Evolutionary conservation across 441 rosid genomes (phyloP).

Genomic region (Mallotus japonicus): DNA sequence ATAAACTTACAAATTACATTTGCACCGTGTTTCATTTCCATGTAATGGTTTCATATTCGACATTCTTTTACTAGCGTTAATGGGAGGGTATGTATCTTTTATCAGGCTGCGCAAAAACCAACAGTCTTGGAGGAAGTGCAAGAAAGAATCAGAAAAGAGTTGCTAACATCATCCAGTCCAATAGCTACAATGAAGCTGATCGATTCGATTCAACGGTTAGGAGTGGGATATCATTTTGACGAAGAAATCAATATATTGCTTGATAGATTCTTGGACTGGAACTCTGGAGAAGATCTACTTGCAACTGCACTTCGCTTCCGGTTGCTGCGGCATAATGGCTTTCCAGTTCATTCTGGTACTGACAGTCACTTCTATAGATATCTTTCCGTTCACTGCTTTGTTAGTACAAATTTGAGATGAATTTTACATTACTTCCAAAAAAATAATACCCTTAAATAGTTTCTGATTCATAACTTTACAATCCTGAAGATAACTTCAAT

Average conservation of each 20-base stretch:
- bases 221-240: conserved; percentile 32
- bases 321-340: conserved; percentile 25
- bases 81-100: not conserved
- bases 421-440: not conserved
- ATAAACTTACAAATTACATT: too few relatives aligned
- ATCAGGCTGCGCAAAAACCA: not conserved
- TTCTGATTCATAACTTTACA: too few relatives aligned
- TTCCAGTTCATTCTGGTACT: conserved; percentile 15
- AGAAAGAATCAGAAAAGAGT: conserved; percentile 11
- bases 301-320: conserved; percentile 28
- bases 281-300: conserved; percentile 20
- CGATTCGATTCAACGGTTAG: conserved; percentile 32
- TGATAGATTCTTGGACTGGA: not conserved
- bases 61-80: not conserved
- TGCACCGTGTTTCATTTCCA: not conserved
- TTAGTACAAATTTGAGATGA: not conserved
- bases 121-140: conserved; percentile 17
- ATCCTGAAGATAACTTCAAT: too few relatives aligned
- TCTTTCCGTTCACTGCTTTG: not conserved
- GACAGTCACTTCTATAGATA: not conserved
- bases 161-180: not conserved
- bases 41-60: not conserved
- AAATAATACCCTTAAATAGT: not conserved
- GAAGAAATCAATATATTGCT: conserved; percentile 20
- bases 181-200: conserved; percentile 18